Percentiles rank a stretch among this genome's conserved stretches.
These are phyloP conservation scores for Talaromyces rugulosus DNA, from an alignment of 2,329 filamentous ascomycete genomes.

Conservation along the genomic window DNA sequence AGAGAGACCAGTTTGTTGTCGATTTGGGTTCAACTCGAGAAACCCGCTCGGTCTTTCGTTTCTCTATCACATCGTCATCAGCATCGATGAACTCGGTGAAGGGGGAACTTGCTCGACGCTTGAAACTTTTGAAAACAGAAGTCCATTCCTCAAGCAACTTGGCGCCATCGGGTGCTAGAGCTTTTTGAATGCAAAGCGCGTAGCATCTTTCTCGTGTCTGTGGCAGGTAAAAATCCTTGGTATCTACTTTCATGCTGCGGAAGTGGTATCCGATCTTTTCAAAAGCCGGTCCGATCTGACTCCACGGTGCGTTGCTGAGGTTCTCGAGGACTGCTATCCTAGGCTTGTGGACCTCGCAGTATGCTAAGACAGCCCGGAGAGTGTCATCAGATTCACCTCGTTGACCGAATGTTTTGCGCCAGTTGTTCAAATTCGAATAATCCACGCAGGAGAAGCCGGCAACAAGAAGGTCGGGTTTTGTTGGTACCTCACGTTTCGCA, in stretches of 20 bases:
- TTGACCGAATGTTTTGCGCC: conserved; percentile 48
- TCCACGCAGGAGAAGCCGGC: conserved; percentile 75
- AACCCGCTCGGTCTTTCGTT: conserved; percentile 45
- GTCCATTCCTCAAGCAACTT: conserved; percentile 36
- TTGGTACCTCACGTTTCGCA: conserved; percentile 53
- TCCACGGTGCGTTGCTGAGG: conserved; percentile 59
- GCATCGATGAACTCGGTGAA: conserved; percentile 59
- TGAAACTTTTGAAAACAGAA: conserved; percentile 42
- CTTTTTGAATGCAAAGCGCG: conserved; percentile 51
- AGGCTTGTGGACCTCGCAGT: conserved; percentile 54
- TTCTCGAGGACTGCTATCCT: conserved; percentile 70
- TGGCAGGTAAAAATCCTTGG: conserved; percentile 68
- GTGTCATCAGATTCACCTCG: conserved; percentile 64
- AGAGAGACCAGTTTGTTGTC: conserved; percentile 36
- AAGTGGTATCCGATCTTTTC: conserved; percentile 54
- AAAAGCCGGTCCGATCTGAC: conserved; percentile 44
- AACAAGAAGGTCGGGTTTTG: conserved; percentile 60
- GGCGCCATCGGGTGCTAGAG: conserved; percentile 17
- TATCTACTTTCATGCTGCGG: conserved; percentile 53
- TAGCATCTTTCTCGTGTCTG: conserved; percentile 64
- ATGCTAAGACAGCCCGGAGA: conserved; percentile 58
- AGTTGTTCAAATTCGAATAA: conserved; percentile 63
- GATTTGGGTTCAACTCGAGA: conserved; percentile 19
- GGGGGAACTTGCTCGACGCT: conserved; percentile 58
- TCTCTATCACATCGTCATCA: conserved; percentile 51